Conservation (phyloP, 441 rosid species). For the Bocquillonia castaneifolia region DNA sequence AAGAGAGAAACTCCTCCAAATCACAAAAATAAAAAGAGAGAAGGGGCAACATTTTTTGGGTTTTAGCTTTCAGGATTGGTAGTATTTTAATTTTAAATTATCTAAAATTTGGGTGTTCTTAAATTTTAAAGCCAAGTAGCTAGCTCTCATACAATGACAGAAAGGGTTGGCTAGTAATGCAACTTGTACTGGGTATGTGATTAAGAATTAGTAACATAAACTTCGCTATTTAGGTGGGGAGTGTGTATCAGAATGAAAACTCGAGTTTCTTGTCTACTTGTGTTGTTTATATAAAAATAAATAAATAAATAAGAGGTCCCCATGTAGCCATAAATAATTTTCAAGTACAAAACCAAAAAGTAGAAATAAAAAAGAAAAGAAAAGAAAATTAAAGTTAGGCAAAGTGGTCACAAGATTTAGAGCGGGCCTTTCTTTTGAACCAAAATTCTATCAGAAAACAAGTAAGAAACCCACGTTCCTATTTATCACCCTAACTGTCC, state of each 20-base stretch:
- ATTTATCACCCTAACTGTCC: slow-evolving; percentile 46
- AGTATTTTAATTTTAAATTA: background rate
- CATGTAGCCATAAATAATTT: slow-evolving; percentile 26
- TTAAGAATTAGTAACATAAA: background rate
- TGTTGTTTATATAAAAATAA: slow-evolving; percentile 4
- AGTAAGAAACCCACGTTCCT: slow-evolving; percentile 48
- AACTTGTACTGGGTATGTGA: background rate
- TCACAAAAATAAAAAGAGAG: slow-evolving; percentile 20
- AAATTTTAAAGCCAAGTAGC: slow-evolving; percentile 19
- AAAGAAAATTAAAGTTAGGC: slow-evolving; percentile 21
- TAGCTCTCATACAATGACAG: slow-evolving; percentile 13
- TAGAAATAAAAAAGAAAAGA: slow-evolving; percentile 17
- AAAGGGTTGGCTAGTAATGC: background rate
- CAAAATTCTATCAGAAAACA: slow-evolving; percentile 15
- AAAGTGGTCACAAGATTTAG: slow-evolving; percentile 57
- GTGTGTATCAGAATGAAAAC: background rate
- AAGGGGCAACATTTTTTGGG: slow-evolving; percentile 7
- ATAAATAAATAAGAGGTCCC: slow-evolving; percentile 13
- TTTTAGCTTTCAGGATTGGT: too few species aligned
- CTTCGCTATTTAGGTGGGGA: background rate
- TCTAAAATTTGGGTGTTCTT: slow-evolving; percentile 19
- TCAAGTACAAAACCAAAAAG: slow-evolving; percentile 30
- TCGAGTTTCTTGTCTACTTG: background rate
- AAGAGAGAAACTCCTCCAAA: slow-evolving; percentile 18
- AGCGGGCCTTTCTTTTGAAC: slow-evolving; percentile 57